Evolutionary conservation across 306 rosid genomes (phyloP), one percentile per base, ranked within the genome.

Genomic region (Gastrolobium villosum): DNA sequence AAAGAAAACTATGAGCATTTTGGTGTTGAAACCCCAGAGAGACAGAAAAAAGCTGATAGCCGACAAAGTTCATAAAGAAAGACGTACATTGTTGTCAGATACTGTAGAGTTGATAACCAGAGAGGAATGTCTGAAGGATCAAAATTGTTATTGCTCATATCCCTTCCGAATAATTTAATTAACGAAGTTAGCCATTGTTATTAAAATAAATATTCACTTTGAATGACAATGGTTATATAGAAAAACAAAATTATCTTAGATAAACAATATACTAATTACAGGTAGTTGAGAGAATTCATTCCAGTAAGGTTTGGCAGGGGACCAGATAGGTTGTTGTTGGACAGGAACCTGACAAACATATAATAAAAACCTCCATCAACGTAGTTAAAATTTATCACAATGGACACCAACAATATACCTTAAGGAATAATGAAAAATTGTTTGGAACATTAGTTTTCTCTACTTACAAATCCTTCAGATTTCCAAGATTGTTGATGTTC

Each of bases 81-180:
- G 15, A 65, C 88, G 76, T 90, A 92, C 97, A 92, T n/a, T 55
- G 95, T 86, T 34, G 87, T 88, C 72, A 92, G 68, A 64, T 76
- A 66, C 68, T 41, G 13, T 14, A 86, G 83, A 41, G 78, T 82
- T 52, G 83, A 70, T 39, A 84, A 6, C 95, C 93, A 88, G 1
- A 48, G 2, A 35, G 95, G 93, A 75, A 87, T 50, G 15, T 82
- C 72, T 28, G 93, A 78, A 9, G 6, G 60, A 48, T 50, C 74
- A 48, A 92, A 92, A 75, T 74, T 82, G 40, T 81, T 92, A 40
- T 88, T 88, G 87, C 95, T 92, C 82, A 90, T 3, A 60, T 86
- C 89, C 82, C 89, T 86, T 26, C 72, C 10, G 30, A 79, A 53
- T 54, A 56, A 80, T 73, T 61, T 28, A 67, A 63, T 32, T 30